phyloP scores from a whole-genome alignment of 192 early-diverging fungal genomes.

The Paraglomus brasilianum region DNA sequence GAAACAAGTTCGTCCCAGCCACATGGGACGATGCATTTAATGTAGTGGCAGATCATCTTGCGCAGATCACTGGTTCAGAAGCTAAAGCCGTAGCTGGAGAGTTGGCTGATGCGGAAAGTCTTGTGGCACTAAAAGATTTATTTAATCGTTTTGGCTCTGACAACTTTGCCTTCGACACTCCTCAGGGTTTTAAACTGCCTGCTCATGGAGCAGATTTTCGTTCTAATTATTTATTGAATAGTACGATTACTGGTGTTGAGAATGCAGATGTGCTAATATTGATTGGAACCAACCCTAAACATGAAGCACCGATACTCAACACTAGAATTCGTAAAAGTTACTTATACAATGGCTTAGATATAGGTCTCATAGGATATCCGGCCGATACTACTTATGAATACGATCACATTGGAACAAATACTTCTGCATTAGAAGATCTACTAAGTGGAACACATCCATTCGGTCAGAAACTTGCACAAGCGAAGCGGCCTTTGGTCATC shows the following conservation, averaged over 20 bases:
- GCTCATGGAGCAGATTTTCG: slow-evolving; percentile 76
- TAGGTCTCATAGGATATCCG: slow-evolving; percentile 79
- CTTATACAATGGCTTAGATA: slow-evolving; percentile 73
- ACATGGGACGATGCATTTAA: slow-evolving; percentile 87
- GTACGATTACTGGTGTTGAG: slow-evolving; percentile 84
- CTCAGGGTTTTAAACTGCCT: slow-evolving; percentile 48
- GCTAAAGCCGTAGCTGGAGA: slow-evolving; percentile 89
- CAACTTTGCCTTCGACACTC: slow-evolving; percentile 75
- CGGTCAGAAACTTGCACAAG: slow-evolving; percentile 67
- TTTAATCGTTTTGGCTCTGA: slow-evolving; percentile 86
- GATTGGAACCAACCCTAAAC: slow-evolving; percentile 93
- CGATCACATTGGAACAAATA: slow-evolving; percentile 72
- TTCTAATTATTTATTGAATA: slow-evolving; percentile 84
- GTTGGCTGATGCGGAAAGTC: slow-evolving; percentile 88
- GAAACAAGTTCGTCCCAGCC: slow-evolving; percentile 76
- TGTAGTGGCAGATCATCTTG: slow-evolving; percentile 65
- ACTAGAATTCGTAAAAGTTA: slow-evolving; percentile 94
- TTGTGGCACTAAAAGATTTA: slow-evolving; percentile 95
- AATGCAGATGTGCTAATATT: slow-evolving; percentile 90
- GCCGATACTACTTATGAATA: slow-evolving; percentile 90
- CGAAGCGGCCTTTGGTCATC: slow-evolving; percentile 90
- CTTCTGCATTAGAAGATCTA: slow-evolving; percentile 67
- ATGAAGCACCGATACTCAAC: slow-evolving; percentile 94
- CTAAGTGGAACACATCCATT: slow-evolving; percentile 71
- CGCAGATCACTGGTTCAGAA: slow-evolving; percentile 55